Percentiles rank a stretch among this genome's conserved stretches.
phyloP scores from a whole-genome alignment of 116 monocot species.

The Zostera marina region DNA sequence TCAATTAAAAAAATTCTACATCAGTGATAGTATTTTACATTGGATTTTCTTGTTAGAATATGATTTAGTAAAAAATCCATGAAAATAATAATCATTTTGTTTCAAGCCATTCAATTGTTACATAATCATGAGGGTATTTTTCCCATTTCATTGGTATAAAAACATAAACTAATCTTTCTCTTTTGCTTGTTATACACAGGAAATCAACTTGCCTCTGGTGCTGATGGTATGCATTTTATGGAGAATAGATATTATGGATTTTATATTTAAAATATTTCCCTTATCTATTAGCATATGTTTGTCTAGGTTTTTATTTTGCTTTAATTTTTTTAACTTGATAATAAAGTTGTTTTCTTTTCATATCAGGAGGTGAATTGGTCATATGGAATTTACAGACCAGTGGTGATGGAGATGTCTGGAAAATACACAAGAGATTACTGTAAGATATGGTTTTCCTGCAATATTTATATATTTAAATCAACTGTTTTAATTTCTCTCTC shows the following conservation, averaged over 20 bases:
- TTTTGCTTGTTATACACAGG: constrained; percentile 25
- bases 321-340: not conserved
- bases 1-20: too few relatives aligned
- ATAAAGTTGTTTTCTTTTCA: not conserved
- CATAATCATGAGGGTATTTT: too few relatives aligned
- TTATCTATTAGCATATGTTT: not conserved
- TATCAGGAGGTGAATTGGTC: constrained; percentile 67
- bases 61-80: too few relatives aligned
- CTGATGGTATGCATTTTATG: constrained; percentile 67
- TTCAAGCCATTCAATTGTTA: too few relatives aligned
- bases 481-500: not conserved
- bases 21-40: too few relatives aligned
- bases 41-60: too few relatives aligned
- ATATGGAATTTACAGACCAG: constrained; percentile 68
- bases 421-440: constrained; percentile 72
- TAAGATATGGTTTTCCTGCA: constrained; percentile 19
- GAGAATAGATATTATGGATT: constrained; percentile 2
- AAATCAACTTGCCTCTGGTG: constrained; percentile 78
- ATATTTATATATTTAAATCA: not conserved
- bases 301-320: not conserved
- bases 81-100: too few relatives aligned
- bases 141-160: not conserved
- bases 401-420: constrained; percentile 62
- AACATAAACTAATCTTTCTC: not conserved
- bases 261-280: not conserved